Conservation (phyloP, 2,329 filamentous ascomycete species). For the Fusarium sp. region DNA sequence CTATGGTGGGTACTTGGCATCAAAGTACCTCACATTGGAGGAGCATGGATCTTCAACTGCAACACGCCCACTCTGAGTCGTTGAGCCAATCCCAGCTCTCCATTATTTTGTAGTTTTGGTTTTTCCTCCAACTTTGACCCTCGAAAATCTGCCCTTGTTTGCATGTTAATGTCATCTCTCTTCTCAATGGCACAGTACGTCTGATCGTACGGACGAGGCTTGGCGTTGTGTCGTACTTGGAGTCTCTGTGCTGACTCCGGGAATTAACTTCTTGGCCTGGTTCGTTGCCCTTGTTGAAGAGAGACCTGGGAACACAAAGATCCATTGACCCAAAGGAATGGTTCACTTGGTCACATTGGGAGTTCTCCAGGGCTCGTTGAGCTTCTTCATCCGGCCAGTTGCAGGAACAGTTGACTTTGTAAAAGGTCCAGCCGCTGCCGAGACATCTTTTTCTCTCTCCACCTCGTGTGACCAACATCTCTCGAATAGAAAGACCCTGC, state of each 20-base stretch:
- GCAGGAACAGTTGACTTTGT: too few relatives aligned
- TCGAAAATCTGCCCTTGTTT: constrained; percentile 21
- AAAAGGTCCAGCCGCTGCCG: too few relatives aligned
- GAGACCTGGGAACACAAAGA: background rate
- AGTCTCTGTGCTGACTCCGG: constrained; percentile 17
- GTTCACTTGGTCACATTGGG: constrained; percentile 23
- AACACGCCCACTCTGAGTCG: constrained; percentile 19
- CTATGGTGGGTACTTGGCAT: constrained; percentile 35
- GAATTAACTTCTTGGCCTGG: constrained; percentile 10
- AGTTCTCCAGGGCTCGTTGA: background rate
- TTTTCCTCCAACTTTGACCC: constrained; percentile 37
- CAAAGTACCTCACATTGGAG: constrained; percentile 28
- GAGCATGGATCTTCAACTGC: constrained; percentile 24
- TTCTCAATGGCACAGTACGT: constrained; percentile 12
- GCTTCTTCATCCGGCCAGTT: background rate
- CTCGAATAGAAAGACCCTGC: constrained; percentile 1
- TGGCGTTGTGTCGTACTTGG: constrained; percentile 16
- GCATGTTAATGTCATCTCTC: background rate
- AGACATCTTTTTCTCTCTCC: constrained; percentile 29
- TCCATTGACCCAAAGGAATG: constrained; percentile 29
- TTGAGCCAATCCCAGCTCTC: constrained; percentile 28
- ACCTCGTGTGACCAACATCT: constrained; percentile 17
- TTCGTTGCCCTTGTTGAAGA: constrained; percentile 3
- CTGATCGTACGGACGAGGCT: constrained; percentile 18
- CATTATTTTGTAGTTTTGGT: constrained; percentile 31